These are phyloP conservation scores for Aureobasidium sp. DNA, from an alignment of 2,329 filamentous ascomycete genomes.

Conservation along the genomic window DNA sequence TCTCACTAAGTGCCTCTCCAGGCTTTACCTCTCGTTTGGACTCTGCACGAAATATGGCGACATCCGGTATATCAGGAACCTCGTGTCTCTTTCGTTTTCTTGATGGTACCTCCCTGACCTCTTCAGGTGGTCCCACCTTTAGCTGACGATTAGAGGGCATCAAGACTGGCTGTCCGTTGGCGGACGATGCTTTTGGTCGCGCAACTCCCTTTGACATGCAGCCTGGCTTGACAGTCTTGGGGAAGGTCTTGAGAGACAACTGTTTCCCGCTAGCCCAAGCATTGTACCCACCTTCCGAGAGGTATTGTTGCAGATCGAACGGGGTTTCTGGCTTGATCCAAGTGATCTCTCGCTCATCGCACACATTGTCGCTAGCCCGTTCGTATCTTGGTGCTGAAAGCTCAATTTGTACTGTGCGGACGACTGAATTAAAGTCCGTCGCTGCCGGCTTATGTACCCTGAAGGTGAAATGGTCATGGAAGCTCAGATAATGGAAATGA, in stretches of 20 bases:
- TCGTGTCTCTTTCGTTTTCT: constrained; percentile 22
- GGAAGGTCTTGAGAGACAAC: not conserved
- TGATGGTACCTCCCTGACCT: constrained; percentile 18
- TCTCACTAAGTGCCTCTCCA: constrained; percentile 34
- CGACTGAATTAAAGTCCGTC: not conserved
- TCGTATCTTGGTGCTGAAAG: constrained; percentile 17
- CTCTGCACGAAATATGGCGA: constrained; percentile 32
- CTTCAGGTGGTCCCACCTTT: constrained; percentile 3
- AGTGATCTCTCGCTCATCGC: constrained; percentile 22
- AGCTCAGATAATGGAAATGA: constrained; percentile 26
- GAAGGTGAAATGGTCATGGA: constrained; percentile 30
- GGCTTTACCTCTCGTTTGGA: constrained; percentile 31
- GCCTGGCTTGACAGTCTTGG: not conserved
- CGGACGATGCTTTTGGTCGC: not conserved
- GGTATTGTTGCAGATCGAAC: constrained; percentile 29
- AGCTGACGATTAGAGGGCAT: not conserved
- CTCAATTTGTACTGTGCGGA: constrained; percentile 6
- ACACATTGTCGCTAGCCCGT: constrained; percentile 21
- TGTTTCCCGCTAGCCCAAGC: constrained; percentile 7
- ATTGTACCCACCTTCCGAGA: constrained; percentile 26
- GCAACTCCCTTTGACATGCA: not conserved
- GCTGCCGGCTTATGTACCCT: constrained; percentile 15
- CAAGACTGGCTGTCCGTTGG: not conserved
- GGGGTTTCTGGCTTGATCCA: constrained; percentile 27
- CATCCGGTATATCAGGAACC: constrained; percentile 29